These are phyloP conservation scores for Ajuga chamaepitys DNA, from an alignment of 257 asterid species.

Conservation along the genomic window DNA sequence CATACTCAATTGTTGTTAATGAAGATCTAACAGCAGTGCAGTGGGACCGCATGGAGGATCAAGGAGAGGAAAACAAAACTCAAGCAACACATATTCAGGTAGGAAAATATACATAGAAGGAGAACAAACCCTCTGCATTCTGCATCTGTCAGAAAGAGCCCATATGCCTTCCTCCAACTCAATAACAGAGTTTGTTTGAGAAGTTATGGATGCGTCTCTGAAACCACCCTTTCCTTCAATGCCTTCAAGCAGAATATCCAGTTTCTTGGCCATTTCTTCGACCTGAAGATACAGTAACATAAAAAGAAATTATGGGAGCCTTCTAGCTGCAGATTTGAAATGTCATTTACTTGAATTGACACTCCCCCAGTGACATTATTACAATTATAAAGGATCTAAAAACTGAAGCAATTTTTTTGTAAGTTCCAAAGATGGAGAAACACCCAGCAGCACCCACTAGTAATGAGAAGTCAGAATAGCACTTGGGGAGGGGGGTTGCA, in stretches of 20 bases:
- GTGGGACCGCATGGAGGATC: neutral
- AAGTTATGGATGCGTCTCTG: conserved; percentile 60
- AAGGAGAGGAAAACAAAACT: neutral
- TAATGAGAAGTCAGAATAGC: conserved; percentile 9
- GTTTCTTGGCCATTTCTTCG: conserved; percentile 66
- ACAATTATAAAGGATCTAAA: conserved; percentile 1
- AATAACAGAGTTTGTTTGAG: conserved; percentile 44
- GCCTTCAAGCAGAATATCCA: conserved; percentile 68
- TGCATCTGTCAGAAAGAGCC: conserved; percentile 63
- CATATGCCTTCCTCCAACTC: conserved; percentile 60
- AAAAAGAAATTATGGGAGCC: conserved; percentile 2
- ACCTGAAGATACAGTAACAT: conserved; percentile 43
- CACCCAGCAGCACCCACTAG: conserved; percentile 4
- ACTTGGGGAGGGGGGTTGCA: neutral
- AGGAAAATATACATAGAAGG: conserved; percentile 9
- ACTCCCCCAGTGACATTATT: neutral
- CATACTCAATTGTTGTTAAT: neutral
- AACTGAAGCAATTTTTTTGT: neutral
- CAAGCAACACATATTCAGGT: conserved; percentile 10
- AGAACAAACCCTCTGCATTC: conserved; percentile 63
- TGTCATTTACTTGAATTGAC: conserved; percentile 3
- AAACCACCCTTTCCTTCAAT: conserved; percentile 81
- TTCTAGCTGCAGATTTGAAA: conserved; percentile 6
- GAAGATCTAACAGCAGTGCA: neutral
- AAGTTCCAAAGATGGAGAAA: conserved; percentile 5